Evolutionary conservation across 345 rosid genomes (phyloP), one percentile per base, ranked within the genome.

Genomic region (Cochlearia excelsa): DNA sequence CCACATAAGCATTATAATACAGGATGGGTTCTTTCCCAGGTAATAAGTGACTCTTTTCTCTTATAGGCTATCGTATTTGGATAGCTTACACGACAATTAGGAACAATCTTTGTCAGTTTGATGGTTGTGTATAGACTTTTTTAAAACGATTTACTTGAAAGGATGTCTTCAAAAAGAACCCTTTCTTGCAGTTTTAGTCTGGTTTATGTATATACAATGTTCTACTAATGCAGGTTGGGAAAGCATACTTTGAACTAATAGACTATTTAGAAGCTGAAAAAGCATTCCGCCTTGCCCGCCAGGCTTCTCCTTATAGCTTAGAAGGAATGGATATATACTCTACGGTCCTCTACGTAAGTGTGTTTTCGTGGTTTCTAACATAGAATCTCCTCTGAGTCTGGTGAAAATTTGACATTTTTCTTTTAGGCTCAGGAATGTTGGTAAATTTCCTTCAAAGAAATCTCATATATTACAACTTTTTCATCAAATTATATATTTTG

Each of bases 11-110:
- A 93, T 76, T 87, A 89, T 76, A 87, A 78, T 63, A 89, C 99
- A 34, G 86, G 92, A 53, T 93, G 99, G 99, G 96, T 93, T 70
- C 92, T 93, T 76, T 82, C 88, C 57, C 97, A 87, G 97, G 99
- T 93, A 76, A 61, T 23, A 26, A 54, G 57, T 27, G 43, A 48
- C 43, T 46, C 62, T 59, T 45, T 55, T 66, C 55, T 65, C 44
- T 59, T 53, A 46, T 65, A 58, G 33, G 7, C 38, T 59, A 57
- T 16, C 46, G 48, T 7, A 44, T 35, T 46, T 64, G 16, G 47
- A 37, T 16, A 16, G 23, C 23, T 16, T 16, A 16, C 23, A 16
- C 10, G n/a, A 48, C 47, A 39, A 9, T 10, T 54, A 16, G 33
- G 26, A 54, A 23, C 46, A 48, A 34, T 62, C 23, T 50, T 50